Evolutionary conservation across 2,329 filamentous ascomycete genomes (phyloP), one percentile per base, ranked within the genome.

Genomic region (Venturia effusa): DNA sequence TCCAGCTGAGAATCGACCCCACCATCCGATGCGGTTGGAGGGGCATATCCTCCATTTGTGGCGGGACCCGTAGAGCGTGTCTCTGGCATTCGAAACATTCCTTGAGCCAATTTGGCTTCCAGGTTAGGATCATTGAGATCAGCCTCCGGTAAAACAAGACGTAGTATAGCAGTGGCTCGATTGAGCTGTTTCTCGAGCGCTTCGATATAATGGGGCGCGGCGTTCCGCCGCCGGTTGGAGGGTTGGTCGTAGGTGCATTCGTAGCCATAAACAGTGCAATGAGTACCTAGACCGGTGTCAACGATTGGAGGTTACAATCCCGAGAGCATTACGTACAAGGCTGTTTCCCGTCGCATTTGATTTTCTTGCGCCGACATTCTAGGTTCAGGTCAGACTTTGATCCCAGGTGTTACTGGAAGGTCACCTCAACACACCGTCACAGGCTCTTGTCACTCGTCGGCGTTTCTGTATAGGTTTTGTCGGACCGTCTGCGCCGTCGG

Each of bases 251-350:
- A 96, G 34, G 92, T 96, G 75, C 92, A 97, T 73, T 96, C 92
- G 80, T 99, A 99, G 74, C 92, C 97, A 76, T 99, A 99, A 61
- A 97, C 92, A 13, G 92, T 96, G 75, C 94, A 99, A 76, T 97
- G 94, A 0, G 92, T 97, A 57, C 51, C 51, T 57, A 13, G 7
- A 57, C 22, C 30, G 24, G 34, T 19, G 1, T 57, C 34, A 57
- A 17, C 24, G 15, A 57, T 57, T 57, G 27, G 17, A 19, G 27
- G n/a, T n/a, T n/a, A 15, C 4, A 15, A 11, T 34, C 5, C 15
- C 15, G n/a, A 57, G 30, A 19, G 22, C 4, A 17, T 19, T 32
- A 37, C 51, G 6, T n/a, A 69, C 80, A 83, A 8, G 80, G 80
- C 70, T 82, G 79, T 70, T 79, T 81, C 66, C 79, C 80, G 67